Evolutionary conservation across 2,329 filamentous ascomycete genomes (phyloP).

Genomic region (Pestalotiopsis sp.): DNA sequence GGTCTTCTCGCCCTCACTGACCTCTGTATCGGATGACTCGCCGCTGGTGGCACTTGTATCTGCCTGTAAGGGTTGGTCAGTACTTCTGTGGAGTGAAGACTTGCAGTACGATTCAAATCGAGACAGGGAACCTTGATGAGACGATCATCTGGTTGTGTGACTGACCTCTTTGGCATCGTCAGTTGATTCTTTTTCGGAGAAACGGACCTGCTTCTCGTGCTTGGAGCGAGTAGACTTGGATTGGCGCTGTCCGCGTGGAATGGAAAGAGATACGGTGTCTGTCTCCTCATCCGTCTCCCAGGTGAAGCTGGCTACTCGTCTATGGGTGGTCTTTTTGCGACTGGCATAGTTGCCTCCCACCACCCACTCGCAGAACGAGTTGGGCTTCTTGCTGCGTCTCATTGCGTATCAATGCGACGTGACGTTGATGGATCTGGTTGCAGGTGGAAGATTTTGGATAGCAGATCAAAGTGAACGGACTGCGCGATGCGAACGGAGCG

Average conservation of each 20-base stretch:
- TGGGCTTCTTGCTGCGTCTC: constrained; percentile 22
- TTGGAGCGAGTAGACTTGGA: constrained; percentile 22
- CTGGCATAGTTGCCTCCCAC: constrained; percentile 38
- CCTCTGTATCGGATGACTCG: constrained; percentile 18
- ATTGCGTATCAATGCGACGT: neutral
- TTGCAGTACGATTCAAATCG: neutral
- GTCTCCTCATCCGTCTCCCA: constrained; percentile 55
- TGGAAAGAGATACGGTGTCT: constrained; percentile 49
- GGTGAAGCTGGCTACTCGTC: constrained; percentile 37
- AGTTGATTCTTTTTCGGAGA: constrained; percentile 31
- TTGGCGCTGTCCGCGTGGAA: constrained; percentile 38
- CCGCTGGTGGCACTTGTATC: constrained; percentile 28
- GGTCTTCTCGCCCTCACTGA: constrained; percentile 19
- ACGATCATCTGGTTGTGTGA: neutral
- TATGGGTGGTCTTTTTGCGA: constrained; percentile 13
- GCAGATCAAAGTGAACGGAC: neutral
- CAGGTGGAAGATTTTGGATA: neutral
- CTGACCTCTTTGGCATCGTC: constrained; percentile 16
- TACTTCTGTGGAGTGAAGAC: neutral
- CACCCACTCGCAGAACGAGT: constrained; percentile 43
- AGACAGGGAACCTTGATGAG: neutral
- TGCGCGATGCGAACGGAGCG: neutral
- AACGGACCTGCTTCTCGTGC: constrained; percentile 20
- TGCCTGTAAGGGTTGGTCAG: constrained; percentile 31
- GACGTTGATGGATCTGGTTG: too few relatives aligned